Base-by-base conservation (phyloP, 192 early-diverging fungal species). In the Gigaspora rosea region DNA sequence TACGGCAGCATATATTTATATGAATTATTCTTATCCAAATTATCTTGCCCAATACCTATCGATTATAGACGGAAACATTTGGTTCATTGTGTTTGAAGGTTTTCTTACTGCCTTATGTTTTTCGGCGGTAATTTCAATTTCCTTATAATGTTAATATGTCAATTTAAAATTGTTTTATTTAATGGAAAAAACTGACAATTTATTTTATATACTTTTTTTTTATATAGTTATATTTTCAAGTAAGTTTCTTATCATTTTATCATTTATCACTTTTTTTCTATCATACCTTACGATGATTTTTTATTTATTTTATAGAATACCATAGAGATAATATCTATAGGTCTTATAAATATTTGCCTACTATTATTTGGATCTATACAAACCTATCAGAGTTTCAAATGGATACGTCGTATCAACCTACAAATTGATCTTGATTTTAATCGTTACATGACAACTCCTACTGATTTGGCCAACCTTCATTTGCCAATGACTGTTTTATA, bases 71-170 rank as follows among this genome's bases (percentile, higher is more conserved):
- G 57, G 71, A 32, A 59, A 73, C 15, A 59, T 73, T 13, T 73
- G 71, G 71, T 73, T 73, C 46, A 73, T 73, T 35, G 71, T 73
- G 3, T 73, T 73, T 73, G 36, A 73, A 73, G 71, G 54, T 27
- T 73, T 73, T 46, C 18, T 73, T 33, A 47, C 27, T 7, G 18
- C 22, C 13, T 59, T 73, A 73, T 73, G 35, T 47, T 10, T 73
- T 20, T 59, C 57, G 47, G 33, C 54, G 71, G 71, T 73, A 73
- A 16, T 36, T 35, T 7, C 16, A 6, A 20, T 48, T 47, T 48
- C 12, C 27, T 27, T 12, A 11, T 20, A 27, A 50, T 69, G 5
- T 0, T 33, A 3, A 27, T 50, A 47, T 15, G 10, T 2, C 12
- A 27, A 13, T 22, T 61, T 22, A 13, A 12, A 56, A 16, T 9